These are phyloP conservation scores for Penicillium flavigenum DNA, from an alignment of 495 filamentous ascomycete species.

Conservation along the genomic window DNA sequence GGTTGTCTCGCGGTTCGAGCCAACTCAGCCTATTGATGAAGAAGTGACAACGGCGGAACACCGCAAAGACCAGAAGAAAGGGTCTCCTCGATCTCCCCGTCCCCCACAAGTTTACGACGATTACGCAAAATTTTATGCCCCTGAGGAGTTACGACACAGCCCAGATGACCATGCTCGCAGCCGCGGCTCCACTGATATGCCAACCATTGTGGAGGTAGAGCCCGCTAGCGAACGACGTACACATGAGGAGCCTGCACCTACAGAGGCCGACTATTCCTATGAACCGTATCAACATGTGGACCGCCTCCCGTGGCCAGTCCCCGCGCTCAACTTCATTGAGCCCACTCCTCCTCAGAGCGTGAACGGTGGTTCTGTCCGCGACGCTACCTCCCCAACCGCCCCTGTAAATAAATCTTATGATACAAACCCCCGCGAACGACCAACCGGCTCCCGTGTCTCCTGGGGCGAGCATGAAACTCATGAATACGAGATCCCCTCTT, in stretches of 20 bases:
- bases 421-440: constrained; percentile 27
- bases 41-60: constrained; percentile 8
- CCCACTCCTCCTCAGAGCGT: constrained; percentile 52
- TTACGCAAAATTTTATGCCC: constrained; percentile 47
- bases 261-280: constrained; percentile 20
- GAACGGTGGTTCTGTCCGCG: constrained; percentile 43
- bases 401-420: constrained; percentile 22
- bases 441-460: constrained; percentile 53
- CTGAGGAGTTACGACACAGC: constrained; percentile 38
- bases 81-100: constrained; percentile 24
- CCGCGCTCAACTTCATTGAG: constrained; percentile 47
- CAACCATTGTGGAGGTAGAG: constrained; percentile 36
- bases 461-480: constrained; percentile 63
- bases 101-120: constrained; percentile 39
- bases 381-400: constrained; percentile 30
- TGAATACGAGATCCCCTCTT: constrained; percentile 59
- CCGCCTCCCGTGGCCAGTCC: constrained; percentile 51
- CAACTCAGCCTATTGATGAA: constrained; percentile 15
- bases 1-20: constrained; percentile 22
- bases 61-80: constrained; percentile 22
- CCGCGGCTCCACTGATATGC: constrained; percentile 22
- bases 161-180: constrained; percentile 20
- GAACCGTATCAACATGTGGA: constrained; percentile 33
- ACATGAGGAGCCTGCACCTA: constrained; percentile 11
- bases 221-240: constrained; percentile 31